These are phyloP conservation scores for Tylopilus sp. DNA, from an alignment of 768 basidiomycete species.

Conservation along the genomic window DNA sequence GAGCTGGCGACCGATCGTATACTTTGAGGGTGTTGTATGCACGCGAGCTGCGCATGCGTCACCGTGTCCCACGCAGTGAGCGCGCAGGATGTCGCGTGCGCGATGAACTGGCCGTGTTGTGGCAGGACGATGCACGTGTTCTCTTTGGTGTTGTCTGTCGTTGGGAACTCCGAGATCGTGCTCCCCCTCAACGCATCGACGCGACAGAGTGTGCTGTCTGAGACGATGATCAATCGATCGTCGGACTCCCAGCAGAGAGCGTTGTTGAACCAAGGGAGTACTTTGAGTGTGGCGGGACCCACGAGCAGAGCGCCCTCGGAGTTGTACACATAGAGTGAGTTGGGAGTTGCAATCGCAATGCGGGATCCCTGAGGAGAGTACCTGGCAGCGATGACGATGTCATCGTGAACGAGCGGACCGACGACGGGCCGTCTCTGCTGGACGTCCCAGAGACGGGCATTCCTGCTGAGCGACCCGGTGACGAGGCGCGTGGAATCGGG, in stretches of 20 bases:
- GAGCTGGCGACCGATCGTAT: background rate
- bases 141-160: background rate
- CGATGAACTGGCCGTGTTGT: background rate
- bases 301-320: background rate
- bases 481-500: background rate
- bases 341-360: background rate
- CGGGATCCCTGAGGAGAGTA: background rate
- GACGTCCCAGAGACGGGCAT: background rate
- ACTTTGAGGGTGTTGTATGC: background rate
- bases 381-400: background rate
- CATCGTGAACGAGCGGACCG: background rate
- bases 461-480: background rate
- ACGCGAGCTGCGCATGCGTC: background rate
- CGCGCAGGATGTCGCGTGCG: background rate
- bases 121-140: constrained; percentile 4
- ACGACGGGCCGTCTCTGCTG: background rate
- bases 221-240: background rate
- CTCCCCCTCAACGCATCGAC: background rate
- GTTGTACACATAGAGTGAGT: background rate
- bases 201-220: background rate
- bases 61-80: constrained; percentile 2
- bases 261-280: background rate
- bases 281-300: background rate
- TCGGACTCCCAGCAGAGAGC: background rate
- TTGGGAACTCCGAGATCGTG: background rate